These are phyloP conservation scores for Silybum marianum DNA, from an alignment of 129 eudicot genomes.

Conservation along the genomic window DNA sequence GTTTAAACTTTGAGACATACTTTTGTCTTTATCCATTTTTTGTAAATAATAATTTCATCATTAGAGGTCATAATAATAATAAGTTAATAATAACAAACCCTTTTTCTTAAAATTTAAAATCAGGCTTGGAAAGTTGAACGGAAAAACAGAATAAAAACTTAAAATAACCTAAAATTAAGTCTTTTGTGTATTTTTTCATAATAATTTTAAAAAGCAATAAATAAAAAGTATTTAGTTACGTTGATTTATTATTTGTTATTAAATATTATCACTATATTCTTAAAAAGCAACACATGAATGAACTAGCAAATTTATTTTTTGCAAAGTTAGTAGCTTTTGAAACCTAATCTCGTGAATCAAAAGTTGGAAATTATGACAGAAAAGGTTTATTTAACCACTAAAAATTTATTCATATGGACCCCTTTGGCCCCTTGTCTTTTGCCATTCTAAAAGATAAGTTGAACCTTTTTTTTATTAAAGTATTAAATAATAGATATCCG, in stretches of 20 bases:
- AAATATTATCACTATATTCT: not conserved
- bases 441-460: conserved; percentile 5
- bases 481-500: not conserved
- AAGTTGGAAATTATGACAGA: conserved; percentile 40
- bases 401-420: conserved; percentile 17
- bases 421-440: conserved; percentile 17
- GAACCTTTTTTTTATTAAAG: no score
- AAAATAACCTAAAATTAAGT: no score
- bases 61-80: not conserved
- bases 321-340: conserved; percentile 23
- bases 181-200: no score
- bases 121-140: no score
- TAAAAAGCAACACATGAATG: not conserved
- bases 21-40: conserved; percentile 33
- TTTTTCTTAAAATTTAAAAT: no score
- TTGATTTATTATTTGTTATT: not conserved
- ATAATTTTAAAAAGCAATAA: no score
- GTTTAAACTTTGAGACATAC: conserved; percentile 20
- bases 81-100: not conserved
- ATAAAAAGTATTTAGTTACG: no score
- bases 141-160: no score
- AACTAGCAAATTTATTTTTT: not conserved
- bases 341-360: conserved; percentile 29
- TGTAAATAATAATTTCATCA: conserved; percentile 33
- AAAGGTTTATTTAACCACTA: conserved; percentile 21